A percentile compares a stretch with the other conserved stretches of the same genome.
phyloP scores from a whole-genome alignment of 2,329 filamentous ascomycete genomes.

The Fusarium fujikuroi region DNA sequence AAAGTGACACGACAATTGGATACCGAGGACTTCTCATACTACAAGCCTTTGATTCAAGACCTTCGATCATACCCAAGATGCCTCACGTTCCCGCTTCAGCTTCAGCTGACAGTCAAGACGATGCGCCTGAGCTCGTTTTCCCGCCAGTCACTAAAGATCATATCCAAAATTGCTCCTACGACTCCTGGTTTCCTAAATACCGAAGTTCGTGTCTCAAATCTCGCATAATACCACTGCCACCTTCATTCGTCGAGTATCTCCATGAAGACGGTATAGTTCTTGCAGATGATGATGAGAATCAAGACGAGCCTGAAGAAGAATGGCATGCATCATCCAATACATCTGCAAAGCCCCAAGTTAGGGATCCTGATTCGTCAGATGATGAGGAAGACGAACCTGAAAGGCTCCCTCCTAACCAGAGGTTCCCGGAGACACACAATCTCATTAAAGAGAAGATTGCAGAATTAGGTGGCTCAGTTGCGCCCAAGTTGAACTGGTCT shows the following conservation, averaged over 20 bases:
- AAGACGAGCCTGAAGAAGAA: slow-evolving; percentile 68
- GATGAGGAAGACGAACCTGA: slow-evolving; percentile 59
- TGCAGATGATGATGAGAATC: slow-evolving; percentile 69
- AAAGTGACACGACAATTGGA: background rate
- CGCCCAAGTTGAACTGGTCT: slow-evolving; percentile 97
- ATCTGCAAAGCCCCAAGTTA: slow-evolving; percentile 47
- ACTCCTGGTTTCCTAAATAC: slow-evolving; percentile 90
- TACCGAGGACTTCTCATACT: background rate
- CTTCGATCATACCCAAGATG: slow-evolving; percentile 39
- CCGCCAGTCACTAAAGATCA: slow-evolving; percentile 86
- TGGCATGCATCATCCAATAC: slow-evolving; percentile 52
- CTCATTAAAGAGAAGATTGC: slow-evolving; percentile 80
- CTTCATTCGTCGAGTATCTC: slow-evolving; percentile 84
- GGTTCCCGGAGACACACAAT: slow-evolving; percentile 78
- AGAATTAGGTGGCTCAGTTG: slow-evolving; percentile 85
- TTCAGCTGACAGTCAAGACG: slow-evolving; percentile 9
- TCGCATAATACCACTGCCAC: slow-evolving; percentile 80
- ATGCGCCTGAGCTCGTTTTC: slow-evolving; percentile 67
- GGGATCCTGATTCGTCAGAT: slow-evolving; percentile 57
- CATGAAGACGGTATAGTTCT: slow-evolving; percentile 93
- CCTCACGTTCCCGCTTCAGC: slow-evolving; percentile 48
- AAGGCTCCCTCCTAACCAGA: slow-evolving; percentile 61
- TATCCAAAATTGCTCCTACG: slow-evolving; percentile 94
- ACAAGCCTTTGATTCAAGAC: background rate
- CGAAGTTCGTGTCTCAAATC: slow-evolving; percentile 85